A percentile compares a stretch with the other conserved stretches of the same genome.
phyloP scores from a whole-genome alignment of 2,329 filamentous ascomycete species.

The Botrytis medusae region DNA sequence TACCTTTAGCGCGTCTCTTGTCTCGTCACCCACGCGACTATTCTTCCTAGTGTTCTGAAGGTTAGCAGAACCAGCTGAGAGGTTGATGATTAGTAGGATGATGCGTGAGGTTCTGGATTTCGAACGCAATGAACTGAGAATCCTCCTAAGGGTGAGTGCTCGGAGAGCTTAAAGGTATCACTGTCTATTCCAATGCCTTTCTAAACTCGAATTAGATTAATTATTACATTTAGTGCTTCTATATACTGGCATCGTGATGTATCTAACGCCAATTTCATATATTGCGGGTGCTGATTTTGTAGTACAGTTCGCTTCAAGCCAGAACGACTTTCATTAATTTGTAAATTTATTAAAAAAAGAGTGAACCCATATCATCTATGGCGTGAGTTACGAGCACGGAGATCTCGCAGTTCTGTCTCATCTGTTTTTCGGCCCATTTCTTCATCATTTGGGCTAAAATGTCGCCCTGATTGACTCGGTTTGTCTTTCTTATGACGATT shows the following conservation, averaged over 20 bases:
- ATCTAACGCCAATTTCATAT: conserved; percentile 1
- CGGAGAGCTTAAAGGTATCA: background rate
- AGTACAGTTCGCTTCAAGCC: background rate
- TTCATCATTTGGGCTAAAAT: conserved; percentile 3
- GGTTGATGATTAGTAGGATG: background rate
- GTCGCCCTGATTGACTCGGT: background rate
- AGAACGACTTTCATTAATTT: background rate
- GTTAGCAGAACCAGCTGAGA: background rate
- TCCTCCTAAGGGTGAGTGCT: background rate
- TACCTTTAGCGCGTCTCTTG: background rate
- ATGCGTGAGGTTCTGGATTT: background rate
- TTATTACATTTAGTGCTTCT: conserved; percentile 5
- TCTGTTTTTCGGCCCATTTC: conserved; percentile 15
- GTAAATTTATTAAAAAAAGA: background rate
- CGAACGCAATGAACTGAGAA: background rate
- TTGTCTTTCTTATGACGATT: background rate
- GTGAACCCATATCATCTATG: background rate
- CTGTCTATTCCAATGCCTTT: background rate
- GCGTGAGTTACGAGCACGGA: background rate
- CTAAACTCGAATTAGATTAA: conserved; percentile 7
- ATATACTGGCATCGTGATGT: conserved; percentile 5
- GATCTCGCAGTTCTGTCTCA: conserved; percentile 22
- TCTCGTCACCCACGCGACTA: background rate
- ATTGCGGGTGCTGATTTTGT: background rate
- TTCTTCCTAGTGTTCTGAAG: background rate